Base-by-base conservation (phyloP, 495 filamentous ascomycete species). In the Aspergillus ellipticus region DNA sequence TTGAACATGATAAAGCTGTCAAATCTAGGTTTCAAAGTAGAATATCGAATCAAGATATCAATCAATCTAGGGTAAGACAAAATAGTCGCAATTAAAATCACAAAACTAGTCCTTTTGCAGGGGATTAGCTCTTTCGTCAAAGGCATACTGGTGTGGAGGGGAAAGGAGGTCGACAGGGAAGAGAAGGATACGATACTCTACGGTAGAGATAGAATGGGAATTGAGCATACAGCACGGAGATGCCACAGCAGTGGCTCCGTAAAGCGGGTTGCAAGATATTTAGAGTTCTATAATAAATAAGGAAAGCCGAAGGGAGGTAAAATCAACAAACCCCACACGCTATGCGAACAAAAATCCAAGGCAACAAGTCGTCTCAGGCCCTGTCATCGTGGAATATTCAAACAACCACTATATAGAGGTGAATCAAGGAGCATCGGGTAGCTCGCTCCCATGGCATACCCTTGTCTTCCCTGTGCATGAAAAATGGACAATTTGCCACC, bases 311-410 rank as follows among this genome's bases (percentile, higher is more conserved):
- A 56, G 45, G 52, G 42, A 39, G 52, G 42, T 55, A 55, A 56
- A 59, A 56, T 60, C 41, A 42, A 57, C 54, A 35, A 70, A 75
- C 71, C 71, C 67, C 73, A 66, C 63, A 64, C 73, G 73, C 73
- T 75, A 75, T 75, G 73, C 73, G 65, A 73, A 66, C 61, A 68
- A 65, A 69, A 72, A 66, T 62, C 60, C 59, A 66, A 66, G 63
- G 55, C 55, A 66, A 53, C 51, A 61, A 63, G 65, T 53, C 43
- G 55, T 49, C 43, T 49, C 50, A 51, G 43, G 53, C 33, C 53
- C 51, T 49, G 39, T 42, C 48, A 49, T 28, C 15, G 35, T 49
- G 39, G 13, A 50, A 51, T 46, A 54, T 53, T 21, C 26, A 47
- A 59, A 50, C 41, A 50, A 49, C 51, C 49, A 55, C 54, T 64